A percentile compares a stretch with the other conserved stretches of the same genome.
Conservation (phyloP, 2,329 filamentous ascomycete species). For the Xylaria sp. region DNA sequence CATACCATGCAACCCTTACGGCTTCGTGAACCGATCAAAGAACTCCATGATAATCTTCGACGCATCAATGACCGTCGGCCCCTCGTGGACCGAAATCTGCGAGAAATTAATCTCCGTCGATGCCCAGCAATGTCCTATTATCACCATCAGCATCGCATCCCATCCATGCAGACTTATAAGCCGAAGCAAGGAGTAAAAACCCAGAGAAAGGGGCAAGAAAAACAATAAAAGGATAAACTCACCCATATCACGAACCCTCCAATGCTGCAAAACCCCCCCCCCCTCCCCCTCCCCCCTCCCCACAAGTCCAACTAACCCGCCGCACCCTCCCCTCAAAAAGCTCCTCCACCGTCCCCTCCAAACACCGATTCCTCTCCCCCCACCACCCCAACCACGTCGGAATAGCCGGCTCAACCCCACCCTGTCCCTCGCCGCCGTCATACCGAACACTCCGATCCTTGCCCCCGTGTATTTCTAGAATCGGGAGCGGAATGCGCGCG, state of each 20-base stretch:
- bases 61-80: constrained; percentile 39
- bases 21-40: constrained; percentile 36
- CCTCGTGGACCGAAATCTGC: constrained; percentile 36
- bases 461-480: constrained; percentile 44
- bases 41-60: constrained; percentile 42
- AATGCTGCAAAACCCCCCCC: constrained; percentile 38
- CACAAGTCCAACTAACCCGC: constrained; percentile 40
- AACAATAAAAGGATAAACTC: constrained; percentile 14
- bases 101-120: constrained; percentile 42
- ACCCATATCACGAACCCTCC: constrained; percentile 41
- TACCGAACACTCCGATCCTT: constrained; percentile 40
- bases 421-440: constrained; percentile 38
- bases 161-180: too few species aligned
- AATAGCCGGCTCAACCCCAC: constrained; percentile 38
- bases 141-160: background rate
- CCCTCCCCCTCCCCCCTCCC: constrained; percentile 31
- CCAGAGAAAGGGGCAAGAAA: background rate
- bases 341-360: constrained; percentile 30
- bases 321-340: constrained; percentile 38
- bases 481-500: constrained; percentile 34
- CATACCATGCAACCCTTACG: constrained; percentile 7
- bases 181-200: too few species aligned
- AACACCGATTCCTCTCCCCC: constrained; percentile 38
- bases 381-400: constrained; percentile 39
- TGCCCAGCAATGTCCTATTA: constrained; percentile 41